A percentile compares a stretch with the other conserved stretches of the same genome.
These are phyloP conservation scores for Talaromyces pinophilus DNA, from an alignment of 2,329 filamentous ascomycete species.

Conservation along the genomic window DNA sequence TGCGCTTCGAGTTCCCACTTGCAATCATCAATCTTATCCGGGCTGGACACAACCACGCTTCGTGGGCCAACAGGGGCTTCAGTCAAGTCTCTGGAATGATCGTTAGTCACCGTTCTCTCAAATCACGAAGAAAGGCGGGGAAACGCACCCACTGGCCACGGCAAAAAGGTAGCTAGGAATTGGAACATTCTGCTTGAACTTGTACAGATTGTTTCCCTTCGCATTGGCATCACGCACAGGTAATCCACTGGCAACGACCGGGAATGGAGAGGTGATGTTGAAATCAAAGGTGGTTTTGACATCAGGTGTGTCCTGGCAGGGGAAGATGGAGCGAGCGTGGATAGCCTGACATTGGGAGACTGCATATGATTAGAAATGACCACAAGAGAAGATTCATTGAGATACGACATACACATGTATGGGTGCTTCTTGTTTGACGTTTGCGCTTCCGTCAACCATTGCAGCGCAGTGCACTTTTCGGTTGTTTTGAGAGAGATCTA, in stretches of 20 bases:
- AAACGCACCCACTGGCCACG: constrained; percentile 63
- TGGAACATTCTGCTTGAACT: constrained; percentile 85
- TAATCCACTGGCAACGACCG: constrained; percentile 89
- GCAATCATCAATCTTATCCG: constrained; percentile 78
- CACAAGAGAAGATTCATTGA: background rate
- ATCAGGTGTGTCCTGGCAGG: constrained; percentile 95
- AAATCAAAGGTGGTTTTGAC: constrained; percentile 95
- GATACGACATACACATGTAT: constrained; percentile 69
- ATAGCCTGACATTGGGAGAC: constrained; percentile 96
- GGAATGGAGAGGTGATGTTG: constrained; percentile 79
- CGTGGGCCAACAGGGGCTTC: constrained; percentile 83
- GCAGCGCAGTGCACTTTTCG: constrained; percentile 82
- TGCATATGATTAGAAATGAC: constrained; percentile 26
- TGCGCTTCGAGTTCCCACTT: constrained; percentile 91
- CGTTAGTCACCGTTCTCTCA: background rate
- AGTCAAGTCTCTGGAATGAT: constrained; percentile 72
- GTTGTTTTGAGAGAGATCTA: constrained; percentile 78
- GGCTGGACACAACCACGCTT: constrained; percentile 81
- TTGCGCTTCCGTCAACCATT: constrained; percentile 92
- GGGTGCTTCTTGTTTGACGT: constrained; percentile 94
- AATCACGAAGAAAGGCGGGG: too few species aligned
- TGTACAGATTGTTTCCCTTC: constrained; percentile 68
- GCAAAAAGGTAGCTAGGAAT: constrained; percentile 95
- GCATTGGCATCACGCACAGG: constrained; percentile 54
- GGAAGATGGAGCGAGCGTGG: constrained; percentile 89